Conservation (phyloP, 768 basidiomycete species). For the Tricholoma terreum region DNA sequence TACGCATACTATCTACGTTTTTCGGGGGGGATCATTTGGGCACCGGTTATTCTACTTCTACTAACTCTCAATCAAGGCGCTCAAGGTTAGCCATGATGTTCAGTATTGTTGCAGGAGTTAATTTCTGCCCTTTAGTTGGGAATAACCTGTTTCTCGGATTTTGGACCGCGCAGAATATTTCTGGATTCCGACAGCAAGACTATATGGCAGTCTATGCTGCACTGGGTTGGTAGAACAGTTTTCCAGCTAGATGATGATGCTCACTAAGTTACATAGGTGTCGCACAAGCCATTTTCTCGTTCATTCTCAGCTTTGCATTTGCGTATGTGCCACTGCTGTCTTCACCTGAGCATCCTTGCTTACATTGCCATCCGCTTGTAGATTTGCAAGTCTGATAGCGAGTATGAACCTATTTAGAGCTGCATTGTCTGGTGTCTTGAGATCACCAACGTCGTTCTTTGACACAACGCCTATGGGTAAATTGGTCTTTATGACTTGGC, state of each 20-base stretch:
- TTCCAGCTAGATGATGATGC: background rate
- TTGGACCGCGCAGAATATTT: conserved; percentile 60
- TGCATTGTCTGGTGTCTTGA: conserved; percentile 54
- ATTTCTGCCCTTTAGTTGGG: conserved; percentile 38
- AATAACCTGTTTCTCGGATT: conserved; percentile 71
- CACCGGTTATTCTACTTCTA: conserved; percentile 41
- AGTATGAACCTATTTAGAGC: conserved; percentile 52
- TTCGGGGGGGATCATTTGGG: conserved; percentile 50
- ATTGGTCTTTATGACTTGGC: conserved; percentile 3
- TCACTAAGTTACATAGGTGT: conserved; percentile 30
- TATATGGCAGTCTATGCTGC: conserved; percentile 65
- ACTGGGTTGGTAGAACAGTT: conserved; percentile 30
- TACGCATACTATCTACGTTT: conserved; percentile 47
- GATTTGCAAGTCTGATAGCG: conserved; percentile 36
- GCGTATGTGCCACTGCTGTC: conserved; percentile 35
- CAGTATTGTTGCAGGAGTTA: background rate
- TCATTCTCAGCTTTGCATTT: conserved; percentile 46
- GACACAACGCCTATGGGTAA: conserved; percentile 69
- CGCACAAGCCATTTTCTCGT: conserved; percentile 49
- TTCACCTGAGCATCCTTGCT: background rate
- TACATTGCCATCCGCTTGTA: conserved; percentile 11
- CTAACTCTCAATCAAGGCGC: conserved; percentile 48
- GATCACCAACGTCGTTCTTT: conserved; percentile 64
- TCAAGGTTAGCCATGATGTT: conserved; percentile 34
- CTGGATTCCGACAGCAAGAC: conserved; percentile 52